Percentiles rank a stretch among this genome's conserved stretches.
Evolutionary conservation across 306 rosid genomes (phyloP).

Genomic region (Cicer pinnatifidum): DNA sequence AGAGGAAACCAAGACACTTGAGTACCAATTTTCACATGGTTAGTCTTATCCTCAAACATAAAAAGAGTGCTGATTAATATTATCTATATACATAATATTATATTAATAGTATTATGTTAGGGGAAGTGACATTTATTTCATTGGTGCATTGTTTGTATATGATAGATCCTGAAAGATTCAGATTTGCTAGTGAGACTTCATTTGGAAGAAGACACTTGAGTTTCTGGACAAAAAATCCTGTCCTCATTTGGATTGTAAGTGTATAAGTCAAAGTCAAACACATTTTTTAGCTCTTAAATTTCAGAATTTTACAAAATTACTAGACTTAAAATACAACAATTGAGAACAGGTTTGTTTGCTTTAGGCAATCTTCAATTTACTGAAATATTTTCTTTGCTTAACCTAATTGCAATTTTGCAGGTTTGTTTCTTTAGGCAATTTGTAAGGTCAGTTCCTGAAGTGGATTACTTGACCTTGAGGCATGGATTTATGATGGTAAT

Average conservation of each 20-base stretch:
- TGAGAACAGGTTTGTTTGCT: too few species aligned
- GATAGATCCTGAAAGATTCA: constrained; percentile 84
- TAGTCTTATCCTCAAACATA: constrained; percentile 13
- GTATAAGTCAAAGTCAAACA: background rate
- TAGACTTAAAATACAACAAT: background rate
- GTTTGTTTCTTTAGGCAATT: constrained; percentile 84
- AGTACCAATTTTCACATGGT: constrained; percentile 90
- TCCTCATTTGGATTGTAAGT: constrained; percentile 86
- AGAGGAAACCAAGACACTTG: constrained; percentile 72
- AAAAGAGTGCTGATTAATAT: too few species aligned
- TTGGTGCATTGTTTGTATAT: constrained; percentile 3
- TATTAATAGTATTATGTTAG: background rate
- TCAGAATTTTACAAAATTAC: too few species aligned
- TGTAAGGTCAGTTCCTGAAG: constrained; percentile 87
- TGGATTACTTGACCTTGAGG: constrained; percentile 86
- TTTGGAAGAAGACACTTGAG: constrained; percentile 92
- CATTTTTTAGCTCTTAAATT: background rate
- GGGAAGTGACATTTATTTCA: background rate
- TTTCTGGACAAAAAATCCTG: constrained; percentile 70
- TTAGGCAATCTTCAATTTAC: background rate
- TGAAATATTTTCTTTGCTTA: background rate
- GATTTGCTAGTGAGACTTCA: constrained; percentile 88
- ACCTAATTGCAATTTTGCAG: constrained; percentile 37
- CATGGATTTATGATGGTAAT: constrained; percentile 89
- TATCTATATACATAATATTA: background rate